These are phyloP conservation scores for Aegilops tauschii DNA, from an alignment of 176 grass and related monocot genomes.

Conservation along the genomic window DNA sequence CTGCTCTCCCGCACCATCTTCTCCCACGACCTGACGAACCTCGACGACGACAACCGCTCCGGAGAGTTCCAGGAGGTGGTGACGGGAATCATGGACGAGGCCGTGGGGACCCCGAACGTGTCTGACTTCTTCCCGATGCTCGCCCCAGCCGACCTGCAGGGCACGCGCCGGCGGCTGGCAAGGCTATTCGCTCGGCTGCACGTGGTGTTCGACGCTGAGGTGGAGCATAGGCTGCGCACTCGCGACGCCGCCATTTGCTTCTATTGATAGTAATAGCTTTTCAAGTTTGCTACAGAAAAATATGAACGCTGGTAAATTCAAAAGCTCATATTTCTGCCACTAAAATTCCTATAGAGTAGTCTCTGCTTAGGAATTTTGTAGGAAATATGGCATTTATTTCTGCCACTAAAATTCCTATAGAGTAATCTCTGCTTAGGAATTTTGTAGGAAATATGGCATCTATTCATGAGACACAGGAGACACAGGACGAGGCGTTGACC, in stretches of 20 bases:
- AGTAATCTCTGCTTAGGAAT: too few relatives aligned
- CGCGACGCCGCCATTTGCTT: not conserved
- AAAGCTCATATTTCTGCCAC: too few relatives aligned
- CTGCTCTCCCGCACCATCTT: conserved; percentile 47
- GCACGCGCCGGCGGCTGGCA: not conserved
- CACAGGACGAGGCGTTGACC: too few relatives aligned
- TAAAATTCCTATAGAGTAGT: too few relatives aligned
- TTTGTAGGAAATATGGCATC: too few relatives aligned
- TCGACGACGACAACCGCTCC: conserved; percentile 16
- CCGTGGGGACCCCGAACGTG: conserved; percentile 22
- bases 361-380: too few relatives aligned
- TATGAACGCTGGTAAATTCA: too few relatives aligned
- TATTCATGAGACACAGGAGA: too few relatives aligned
- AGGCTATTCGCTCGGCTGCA: not conserved
- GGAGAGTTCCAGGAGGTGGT: conserved; percentile 31
- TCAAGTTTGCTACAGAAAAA: too few relatives aligned
- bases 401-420: too few relatives aligned
- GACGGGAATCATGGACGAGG: conserved; percentile 27
- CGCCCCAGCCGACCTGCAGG: conserved; percentile 41
- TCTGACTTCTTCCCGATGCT: conserved; percentile 64
- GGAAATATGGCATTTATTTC: too few relatives aligned
- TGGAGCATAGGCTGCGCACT: conserved; percentile 1
- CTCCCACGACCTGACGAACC: conserved; percentile 27
- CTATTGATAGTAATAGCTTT: too few relatives aligned
- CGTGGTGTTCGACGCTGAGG: conserved; percentile 37